Evolutionary conservation across 768 basidiomycete species (phyloP).

Genomic region (Leccinum pellstonianum): DNA sequence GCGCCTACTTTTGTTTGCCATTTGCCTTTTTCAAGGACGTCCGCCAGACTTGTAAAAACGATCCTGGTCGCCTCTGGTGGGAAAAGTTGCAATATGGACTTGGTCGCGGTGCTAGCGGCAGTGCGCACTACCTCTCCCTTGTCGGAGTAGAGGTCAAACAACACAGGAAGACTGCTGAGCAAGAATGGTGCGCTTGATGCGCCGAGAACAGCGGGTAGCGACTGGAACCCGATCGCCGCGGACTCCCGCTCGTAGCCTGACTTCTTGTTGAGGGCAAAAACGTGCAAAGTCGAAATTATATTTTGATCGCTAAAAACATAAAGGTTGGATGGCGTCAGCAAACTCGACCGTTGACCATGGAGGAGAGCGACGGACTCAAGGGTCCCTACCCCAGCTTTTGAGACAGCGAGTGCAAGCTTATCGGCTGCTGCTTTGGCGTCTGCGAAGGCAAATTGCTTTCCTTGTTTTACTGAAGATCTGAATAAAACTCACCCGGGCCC

Average conservation of each 20-base stretch:
- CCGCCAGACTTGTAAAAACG: slow-evolving; percentile 68
- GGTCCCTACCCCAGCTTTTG: slow-evolving; percentile 59
- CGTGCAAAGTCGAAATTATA: slow-evolving; percentile 62
- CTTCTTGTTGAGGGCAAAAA: slow-evolving; percentile 79
- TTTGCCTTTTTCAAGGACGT: slow-evolving; percentile 79
- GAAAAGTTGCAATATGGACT: slow-evolving; percentile 78
- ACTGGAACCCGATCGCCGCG: slow-evolving; percentile 76
- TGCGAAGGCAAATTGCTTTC: slow-evolving; percentile 27
- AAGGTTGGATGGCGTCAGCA: slow-evolving; percentile 13
- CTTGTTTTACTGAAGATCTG: neutral
- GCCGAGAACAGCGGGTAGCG: slow-evolving; percentile 69
- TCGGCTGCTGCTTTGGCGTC: slow-evolving; percentile 87
- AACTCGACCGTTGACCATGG: slow-evolving; percentile 2
- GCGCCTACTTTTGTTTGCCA: slow-evolving; percentile 96
- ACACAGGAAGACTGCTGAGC: slow-evolving; percentile 68
- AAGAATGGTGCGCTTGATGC: slow-evolving; percentile 69
- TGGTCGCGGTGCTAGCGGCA: slow-evolving; percentile 78
- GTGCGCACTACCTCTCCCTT: slow-evolving; percentile 89
- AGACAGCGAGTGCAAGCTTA: slow-evolving; percentile 69
- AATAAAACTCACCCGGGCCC: slow-evolving; percentile 48
- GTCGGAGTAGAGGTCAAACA: slow-evolving; percentile 88
- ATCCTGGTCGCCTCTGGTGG: slow-evolving; percentile 78
- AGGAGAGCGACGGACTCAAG: slow-evolving; percentile 47
- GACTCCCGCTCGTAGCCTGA: slow-evolving; percentile 89
- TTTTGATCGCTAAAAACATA: slow-evolving; percentile 49